Conservation (phyloP, 2,329 filamentous ascomycete genomes). For the Ascocoryne sarcoides region DNA sequence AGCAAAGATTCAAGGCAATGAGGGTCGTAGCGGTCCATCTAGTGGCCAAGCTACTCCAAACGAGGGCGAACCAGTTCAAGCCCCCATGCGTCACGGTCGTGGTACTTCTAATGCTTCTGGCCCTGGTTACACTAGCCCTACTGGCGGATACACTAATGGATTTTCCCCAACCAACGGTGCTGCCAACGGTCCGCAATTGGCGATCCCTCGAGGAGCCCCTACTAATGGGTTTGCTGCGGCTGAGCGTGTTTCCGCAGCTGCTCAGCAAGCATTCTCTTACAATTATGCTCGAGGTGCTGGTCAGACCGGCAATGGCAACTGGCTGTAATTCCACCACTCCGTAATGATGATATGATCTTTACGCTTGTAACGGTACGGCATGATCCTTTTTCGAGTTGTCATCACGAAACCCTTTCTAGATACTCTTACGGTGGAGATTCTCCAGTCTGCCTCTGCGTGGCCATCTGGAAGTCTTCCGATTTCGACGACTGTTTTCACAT, state of each 20-base stretch:
- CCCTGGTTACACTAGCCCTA: constrained; percentile 16
- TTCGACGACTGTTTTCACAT: constrained; percentile 27
- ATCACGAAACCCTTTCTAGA: constrained; percentile 1
- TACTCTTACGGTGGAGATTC: too few relatives aligned
- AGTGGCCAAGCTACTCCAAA: constrained; percentile 27
- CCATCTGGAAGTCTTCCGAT: constrained; percentile 4
- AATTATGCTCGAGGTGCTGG: constrained; percentile 21
- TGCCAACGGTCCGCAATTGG: not conserved
- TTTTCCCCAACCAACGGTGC: constrained; percentile 16
- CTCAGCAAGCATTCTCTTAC: constrained; percentile 21
- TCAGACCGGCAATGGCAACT: constrained; percentile 24
- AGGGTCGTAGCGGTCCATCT: constrained; percentile 30
- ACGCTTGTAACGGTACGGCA: constrained; percentile 31
- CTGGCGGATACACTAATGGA: constrained; percentile 22
- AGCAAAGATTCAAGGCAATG: constrained; percentile 67
- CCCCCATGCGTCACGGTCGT: constrained; percentile 25
- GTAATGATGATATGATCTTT: constrained; percentile 29
- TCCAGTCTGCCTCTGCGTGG: too few relatives aligned
- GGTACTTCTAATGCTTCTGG: constrained; percentile 26
- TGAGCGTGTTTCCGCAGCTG: constrained; percentile 17
- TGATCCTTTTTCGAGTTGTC: constrained; percentile 24
- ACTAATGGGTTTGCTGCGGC: constrained; percentile 18
- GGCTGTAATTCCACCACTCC: constrained; percentile 22
- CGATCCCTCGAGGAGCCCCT: constrained; percentile 13
- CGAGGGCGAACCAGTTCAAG: constrained; percentile 20